phyloP scores from a whole-genome alignment of 164 flowering plant genomes.

The Dillenia suffruticosa region DNA sequence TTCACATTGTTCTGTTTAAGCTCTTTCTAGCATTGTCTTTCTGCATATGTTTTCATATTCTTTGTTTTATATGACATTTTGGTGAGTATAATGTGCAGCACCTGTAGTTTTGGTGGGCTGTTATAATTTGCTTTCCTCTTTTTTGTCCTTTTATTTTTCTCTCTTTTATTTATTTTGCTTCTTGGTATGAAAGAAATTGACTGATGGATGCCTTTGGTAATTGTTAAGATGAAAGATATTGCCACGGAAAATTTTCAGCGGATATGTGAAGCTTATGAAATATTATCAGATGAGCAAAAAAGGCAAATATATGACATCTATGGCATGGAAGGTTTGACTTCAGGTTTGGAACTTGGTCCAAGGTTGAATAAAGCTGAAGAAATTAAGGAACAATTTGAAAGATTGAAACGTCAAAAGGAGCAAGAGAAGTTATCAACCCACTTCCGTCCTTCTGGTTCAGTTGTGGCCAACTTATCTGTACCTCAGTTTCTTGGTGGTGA shows the following conservation, averaged over 20 bases:
- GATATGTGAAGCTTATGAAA: constrained; percentile 92
- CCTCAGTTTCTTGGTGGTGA: constrained; percentile 72
- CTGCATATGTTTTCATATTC: too few relatives aligned
- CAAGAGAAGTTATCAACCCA: constrained; percentile 56
- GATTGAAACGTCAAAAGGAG: constrained; percentile 53
- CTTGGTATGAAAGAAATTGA: too few relatives aligned
- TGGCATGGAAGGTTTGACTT: constrained; percentile 93
- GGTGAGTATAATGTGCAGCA: too few relatives aligned
- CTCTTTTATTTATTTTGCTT: too few relatives aligned
- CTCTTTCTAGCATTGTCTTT: too few relatives aligned
- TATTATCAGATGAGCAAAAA: constrained; percentile 70
- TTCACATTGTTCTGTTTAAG: too few relatives aligned
- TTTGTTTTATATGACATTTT: too few relatives aligned
- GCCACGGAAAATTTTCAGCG: constrained; percentile 94
- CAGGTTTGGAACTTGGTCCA: constrained; percentile 93
- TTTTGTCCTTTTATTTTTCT: too few relatives aligned
- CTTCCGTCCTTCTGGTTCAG: constrained; percentile 69
- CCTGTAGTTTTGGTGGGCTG: too few relatives aligned
- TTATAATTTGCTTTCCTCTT: too few relatives aligned
- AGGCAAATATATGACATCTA: constrained; percentile 90
- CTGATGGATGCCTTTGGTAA: not conserved
- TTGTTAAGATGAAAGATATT: constrained; percentile 87
- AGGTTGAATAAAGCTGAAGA: constrained; percentile 74
- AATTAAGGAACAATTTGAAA: constrained; percentile 83
- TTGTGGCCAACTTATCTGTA: constrained; percentile 66